phyloP scores from a whole-genome alignment of 2,329 filamentous ascomycete species.

The Periconia digitata region DNA sequence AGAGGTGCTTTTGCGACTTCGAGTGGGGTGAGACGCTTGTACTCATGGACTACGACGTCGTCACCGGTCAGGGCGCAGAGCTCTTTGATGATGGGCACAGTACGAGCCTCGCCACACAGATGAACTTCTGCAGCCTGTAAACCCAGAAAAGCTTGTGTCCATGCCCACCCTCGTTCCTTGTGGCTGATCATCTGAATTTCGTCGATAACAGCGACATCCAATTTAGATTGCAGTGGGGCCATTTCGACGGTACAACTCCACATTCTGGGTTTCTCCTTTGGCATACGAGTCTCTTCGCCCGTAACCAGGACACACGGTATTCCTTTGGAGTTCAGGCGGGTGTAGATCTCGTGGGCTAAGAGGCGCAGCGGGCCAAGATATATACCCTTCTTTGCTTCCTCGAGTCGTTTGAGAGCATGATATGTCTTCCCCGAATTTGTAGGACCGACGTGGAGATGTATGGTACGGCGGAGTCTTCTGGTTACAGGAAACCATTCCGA shows the following conservation, averaged over 20 bases:
- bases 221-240: conserved; percentile 60
- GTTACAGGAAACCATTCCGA: conserved; percentile 91
- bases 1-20: conserved; percentile 66
- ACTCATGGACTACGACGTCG: conserved; percentile 76
- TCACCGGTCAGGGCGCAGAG: conserved; percentile 81
- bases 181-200: conserved; percentile 98
- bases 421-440: conserved; percentile 99
- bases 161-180: conserved; percentile 80
- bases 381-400: conserved; percentile 73
- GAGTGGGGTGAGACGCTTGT: conserved; percentile 80
- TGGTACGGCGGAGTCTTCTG: conserved; percentile 73
- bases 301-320: conserved; percentile 79
- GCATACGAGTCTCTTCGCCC: conserved; percentile 81
- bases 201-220: conserved; percentile 93
- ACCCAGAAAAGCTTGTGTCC: conserved; percentile 88
- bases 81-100: conserved; percentile 75
- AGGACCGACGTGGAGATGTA: conserved; percentile 92
- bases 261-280: conserved; percentile 58
- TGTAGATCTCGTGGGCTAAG: conserved; percentile 91
- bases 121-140: conserved; percentile 87
- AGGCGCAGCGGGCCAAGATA: conserved; percentile 90
- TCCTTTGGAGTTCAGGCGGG: conserved; percentile 78
- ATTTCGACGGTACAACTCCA: conserved; percentile 95
- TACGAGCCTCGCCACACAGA: conserved; percentile 86
- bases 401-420: conserved; percentile 81